Base-by-base conservation (phyloP, 2,329 filamentous ascomycete genomes). In the Pseudocercospora fijiensis region DNA sequence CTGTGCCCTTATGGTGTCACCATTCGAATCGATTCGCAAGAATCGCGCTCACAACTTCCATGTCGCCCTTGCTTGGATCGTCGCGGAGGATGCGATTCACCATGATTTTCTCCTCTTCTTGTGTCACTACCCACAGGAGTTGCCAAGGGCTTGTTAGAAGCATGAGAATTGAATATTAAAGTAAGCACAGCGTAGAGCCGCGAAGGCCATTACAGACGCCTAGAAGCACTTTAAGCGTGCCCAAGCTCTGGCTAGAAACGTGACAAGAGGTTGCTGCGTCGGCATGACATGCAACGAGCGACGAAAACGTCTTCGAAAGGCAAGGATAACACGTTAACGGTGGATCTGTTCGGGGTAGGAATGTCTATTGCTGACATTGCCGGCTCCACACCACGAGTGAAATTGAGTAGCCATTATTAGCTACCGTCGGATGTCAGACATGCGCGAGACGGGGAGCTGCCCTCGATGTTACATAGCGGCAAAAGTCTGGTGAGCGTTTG, bases 21-120 rank as follows among this genome's bases (percentile, higher is more conserved):
- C 24, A 10, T 26, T 81, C 82, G 70, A 86, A 82, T 3, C 84
- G 78, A 67, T 86, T 2, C 2, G 18, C 22, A 58, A 2, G 30
- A 27, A 45, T 43, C 27, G n/a, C 7, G 41, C 86, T 72, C 86
- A 83, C 84, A 86, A 86, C 65, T 80, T 22, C 11, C 47, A 51
- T 51, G 24, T 51, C 81, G n/a, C 84, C 84, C 67, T 86, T 86
- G 53, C 79, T 81, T 0, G 85, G 85, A 70, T 88, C 87, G 52
- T 89, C 87, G 1, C 87, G 83, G 1, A 87, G 76, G 13, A 86
- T 77, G 0, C 86, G 79, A 69, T 88, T 89, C 18, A 88, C 85
- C 69, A 88, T 83, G 69, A 89, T 89, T 58, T 79, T 78, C 69
- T 88, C 85, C 63, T 88, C 86, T n/a, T 55, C 24, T 30, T 13